Evolutionary conservation across 2,329 filamentous ascomycete genomes (phyloP).

Genomic region (Tolypocladium ophioglossoides): DNA sequence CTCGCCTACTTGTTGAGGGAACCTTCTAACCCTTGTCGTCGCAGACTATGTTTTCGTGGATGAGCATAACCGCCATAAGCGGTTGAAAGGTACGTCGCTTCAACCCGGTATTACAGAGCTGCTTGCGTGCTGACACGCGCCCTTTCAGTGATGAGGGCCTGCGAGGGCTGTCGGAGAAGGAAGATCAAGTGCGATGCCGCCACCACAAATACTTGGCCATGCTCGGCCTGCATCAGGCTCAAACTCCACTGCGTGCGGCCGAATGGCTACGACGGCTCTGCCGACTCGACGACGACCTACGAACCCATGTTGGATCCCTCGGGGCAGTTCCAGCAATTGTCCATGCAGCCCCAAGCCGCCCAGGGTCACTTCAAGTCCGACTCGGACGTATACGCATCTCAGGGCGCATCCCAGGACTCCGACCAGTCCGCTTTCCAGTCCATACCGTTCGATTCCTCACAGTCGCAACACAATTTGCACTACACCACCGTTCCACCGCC

Average conservation of each 20-base stretch:
- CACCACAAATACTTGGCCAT: slow-evolving; percentile 95
- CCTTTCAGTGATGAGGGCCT: slow-evolving; percentile 79
- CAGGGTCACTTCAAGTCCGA: slow-evolving; percentile 24
- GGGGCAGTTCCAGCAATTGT: slow-evolving; percentile 36
- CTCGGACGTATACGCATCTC: slow-evolving; percentile 36
- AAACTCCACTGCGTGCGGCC: slow-evolving; percentile 92
- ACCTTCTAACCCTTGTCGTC: slow-evolving; percentile 18
- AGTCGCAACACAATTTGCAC: slow-evolving; percentile 36
- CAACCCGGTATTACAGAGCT: background rate
- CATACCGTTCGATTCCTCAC: slow-evolving; percentile 35
- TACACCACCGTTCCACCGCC: slow-evolving; percentile 43
- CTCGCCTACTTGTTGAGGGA: background rate
- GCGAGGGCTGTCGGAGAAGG: slow-evolving; percentile 84
- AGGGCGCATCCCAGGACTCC: slow-evolving; percentile 36
- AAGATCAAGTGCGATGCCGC: slow-evolving; percentile 99
- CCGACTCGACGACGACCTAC: slow-evolving; percentile 22
- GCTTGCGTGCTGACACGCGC: slow-evolving; percentile 1
- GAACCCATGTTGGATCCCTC: slow-evolving; percentile 19
- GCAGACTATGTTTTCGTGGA: slow-evolving; percentile 98
- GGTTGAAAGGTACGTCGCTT: slow-evolving; percentile 67
- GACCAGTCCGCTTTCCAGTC: slow-evolving; percentile 33
- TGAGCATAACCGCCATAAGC: slow-evolving; percentile 95
- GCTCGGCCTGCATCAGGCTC: slow-evolving; percentile 81
- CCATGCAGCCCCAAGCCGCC: slow-evolving; percentile 36
- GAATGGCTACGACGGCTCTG: slow-evolving; percentile 53